A percentile compares a stretch with the other conserved stretches of the same genome.
These are phyloP conservation scores for Hypoxylon sp. DNA, from an alignment of 2,329 filamentous ascomycete species.

Conservation along the genomic window DNA sequence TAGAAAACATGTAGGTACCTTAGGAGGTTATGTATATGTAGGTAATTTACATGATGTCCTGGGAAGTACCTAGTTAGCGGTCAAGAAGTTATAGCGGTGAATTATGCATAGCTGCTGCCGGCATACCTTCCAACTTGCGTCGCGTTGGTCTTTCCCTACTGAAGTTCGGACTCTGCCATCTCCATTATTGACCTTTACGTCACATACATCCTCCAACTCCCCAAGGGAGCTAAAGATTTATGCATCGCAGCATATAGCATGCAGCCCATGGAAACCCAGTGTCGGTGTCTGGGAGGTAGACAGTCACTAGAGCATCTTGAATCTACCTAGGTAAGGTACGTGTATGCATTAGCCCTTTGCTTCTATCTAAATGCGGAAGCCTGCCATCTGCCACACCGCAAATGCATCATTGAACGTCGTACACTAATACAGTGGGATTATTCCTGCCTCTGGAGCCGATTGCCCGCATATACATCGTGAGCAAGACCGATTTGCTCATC, in stretches of 20 bases:
- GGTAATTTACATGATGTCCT: no score
- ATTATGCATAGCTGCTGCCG: conserved; percentile 2
- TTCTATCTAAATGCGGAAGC: conserved; percentile 24
- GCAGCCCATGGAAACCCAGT: background rate
- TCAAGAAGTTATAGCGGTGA: background rate
- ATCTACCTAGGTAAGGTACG: conserved; percentile 11
- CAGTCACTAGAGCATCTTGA: background rate
- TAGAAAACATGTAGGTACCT: no score
- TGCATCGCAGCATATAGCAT: background rate
- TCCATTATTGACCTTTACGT: background rate
- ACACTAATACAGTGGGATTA: conserved; percentile 18
- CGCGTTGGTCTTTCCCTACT: background rate
- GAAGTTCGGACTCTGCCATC: background rate
- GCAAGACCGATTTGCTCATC: conserved; percentile 8
- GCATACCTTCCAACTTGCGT: background rate
- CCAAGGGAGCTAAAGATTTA: background rate
- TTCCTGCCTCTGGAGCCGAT: conserved; percentile 9
- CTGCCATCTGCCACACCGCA: conserved; percentile 32
- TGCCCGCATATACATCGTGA: conserved; percentile 10
- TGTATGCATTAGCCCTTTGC: conserved; percentile 17
- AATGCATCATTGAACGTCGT: conserved; percentile 45
- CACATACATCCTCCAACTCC: background rate
- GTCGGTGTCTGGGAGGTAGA: background rate
- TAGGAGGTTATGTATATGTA: no score
- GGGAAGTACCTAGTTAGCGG: conserved; percentile 1